A percentile compares a stretch with the other conserved stretches of the same genome.
Conservation (phyloP, 305 asterid species). For the Fraxinus latifolia region DNA sequence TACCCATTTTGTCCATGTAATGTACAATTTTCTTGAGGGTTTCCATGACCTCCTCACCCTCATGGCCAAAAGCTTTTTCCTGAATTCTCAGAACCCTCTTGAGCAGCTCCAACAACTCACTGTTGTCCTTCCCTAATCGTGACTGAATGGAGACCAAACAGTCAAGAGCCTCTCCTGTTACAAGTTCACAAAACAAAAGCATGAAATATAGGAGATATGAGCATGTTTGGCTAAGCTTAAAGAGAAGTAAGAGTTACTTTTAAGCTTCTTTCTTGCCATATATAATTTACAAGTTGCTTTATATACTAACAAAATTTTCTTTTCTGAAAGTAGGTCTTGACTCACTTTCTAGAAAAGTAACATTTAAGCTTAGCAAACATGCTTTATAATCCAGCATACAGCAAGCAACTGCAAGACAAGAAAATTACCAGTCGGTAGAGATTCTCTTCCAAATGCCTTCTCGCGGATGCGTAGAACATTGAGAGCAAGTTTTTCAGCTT, state of each 20-base stretch:
- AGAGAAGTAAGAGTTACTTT: not conserved
- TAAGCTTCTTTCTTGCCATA: not conserved
- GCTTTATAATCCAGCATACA: not conserved
- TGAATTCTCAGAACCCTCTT: conserved; percentile 73
- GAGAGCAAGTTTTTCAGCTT: conserved; percentile 71
- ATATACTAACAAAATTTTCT: not conserved
- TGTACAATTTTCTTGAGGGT: conserved; percentile 67
- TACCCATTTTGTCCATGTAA: conserved; percentile 63
- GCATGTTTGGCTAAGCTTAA: not conserved
- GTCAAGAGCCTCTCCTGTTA: conserved; percentile 91
- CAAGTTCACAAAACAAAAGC: conserved; percentile 4
- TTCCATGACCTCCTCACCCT: conserved; percentile 68
- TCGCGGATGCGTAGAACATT: conserved; percentile 66
- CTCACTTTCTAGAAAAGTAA: not conserved
- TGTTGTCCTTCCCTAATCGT: conserved; percentile 55
- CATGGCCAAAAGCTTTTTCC: conserved; percentile 66
- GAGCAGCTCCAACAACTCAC: conserved; percentile 55
- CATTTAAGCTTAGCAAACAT: not conserved
- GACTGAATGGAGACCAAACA: conserved; percentile 77
- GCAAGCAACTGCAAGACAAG: conserved; percentile 6
- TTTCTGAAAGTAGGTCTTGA: not conserved
- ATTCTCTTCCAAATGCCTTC: conserved; percentile 75
- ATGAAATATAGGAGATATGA: not conserved
- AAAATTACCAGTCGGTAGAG: conserved; percentile 73
- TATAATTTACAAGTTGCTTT: not conserved